Base-by-base conservation (phyloP, 1,139 yeast species). In the Yamadazyma diospyri region DNA sequence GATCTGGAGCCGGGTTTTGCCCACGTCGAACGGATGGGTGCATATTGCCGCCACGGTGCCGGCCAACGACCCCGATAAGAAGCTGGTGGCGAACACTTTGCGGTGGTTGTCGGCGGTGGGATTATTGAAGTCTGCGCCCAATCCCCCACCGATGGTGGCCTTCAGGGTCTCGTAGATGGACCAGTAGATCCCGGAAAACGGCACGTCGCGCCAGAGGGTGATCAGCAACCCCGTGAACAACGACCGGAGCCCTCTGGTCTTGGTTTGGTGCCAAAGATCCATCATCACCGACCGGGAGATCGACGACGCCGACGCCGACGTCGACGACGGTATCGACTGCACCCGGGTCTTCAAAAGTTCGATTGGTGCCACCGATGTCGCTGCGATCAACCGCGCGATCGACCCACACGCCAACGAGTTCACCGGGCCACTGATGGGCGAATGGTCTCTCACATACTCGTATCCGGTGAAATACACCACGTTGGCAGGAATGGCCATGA, bases 1-100 rank as follows among this genome's bases (percentile, higher is more conserved):
- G 6, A 88, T 86, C 57, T 92, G 99, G 40, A 87, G 65, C 48
- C 98, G 70, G 4, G 99, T 92, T 52, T 92, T 92, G 6, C 97
- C 98, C 7, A 94, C 98, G 55, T 92, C 99, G 51, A 92, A 92
- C 1, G 98, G 97, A 39, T 94, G 87, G 2, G 99, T 92, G 33
- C 74, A 63, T 6, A 89, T 48, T 0, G 97, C 96, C 0, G 97
- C 97, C 8, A 84, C 60, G 1, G 84, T 59, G 1, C 99, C 99
- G 6, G 95, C 78, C 1, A 83, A 46, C 0, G 94, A 82, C 0
- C 99, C 99, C 6, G 95, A 76, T 2, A 84, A 45, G 50, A 92
- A 89, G 18, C 95, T 79, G 39, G 85, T 80, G 3, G 72, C 39
- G 46, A 92, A 86, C 2, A 83, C 72, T 35, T 72, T 71, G 57